These are phyloP conservation scores for Diaporthe sp. DNA, from an alignment of 2,329 filamentous ascomycete species.

Conservation along the genomic window DNA sequence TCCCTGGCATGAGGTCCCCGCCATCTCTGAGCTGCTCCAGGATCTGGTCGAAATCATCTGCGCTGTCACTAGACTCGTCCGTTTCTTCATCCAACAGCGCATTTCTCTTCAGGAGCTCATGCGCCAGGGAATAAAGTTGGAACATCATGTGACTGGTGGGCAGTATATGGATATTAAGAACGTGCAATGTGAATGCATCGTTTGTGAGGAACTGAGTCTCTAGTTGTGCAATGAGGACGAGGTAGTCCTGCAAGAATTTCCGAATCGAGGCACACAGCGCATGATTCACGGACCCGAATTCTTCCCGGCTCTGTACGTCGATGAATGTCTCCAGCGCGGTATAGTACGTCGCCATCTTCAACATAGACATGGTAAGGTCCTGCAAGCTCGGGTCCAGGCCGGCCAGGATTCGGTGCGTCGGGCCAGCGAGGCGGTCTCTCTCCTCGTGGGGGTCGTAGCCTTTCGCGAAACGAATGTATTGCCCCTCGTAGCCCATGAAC, in stretches of 20 bases:
- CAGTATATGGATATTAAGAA: constrained; percentile 91
- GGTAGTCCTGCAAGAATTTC: constrained; percentile 91
- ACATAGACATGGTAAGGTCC: constrained; percentile 88
- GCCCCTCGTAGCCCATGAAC: constrained; percentile 99
- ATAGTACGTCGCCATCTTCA: constrained; percentile 95
- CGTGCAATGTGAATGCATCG: constrained; percentile 89
- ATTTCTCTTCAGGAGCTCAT: constrained; percentile 90
- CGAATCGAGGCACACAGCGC: constrained; percentile 95
- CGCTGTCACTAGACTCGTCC: constrained; percentile 78
- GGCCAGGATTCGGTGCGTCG: constrained; percentile 81
- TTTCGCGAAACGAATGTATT: constrained; percentile 90
- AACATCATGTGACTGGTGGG: constrained; percentile 92
- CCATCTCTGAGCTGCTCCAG: constrained; percentile 90
- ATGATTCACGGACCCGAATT: constrained; percentile 95
- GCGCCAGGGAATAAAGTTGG: constrained; percentile 88
- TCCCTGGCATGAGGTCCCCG: constrained; percentile 82
- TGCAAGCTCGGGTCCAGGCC: constrained; percentile 92
- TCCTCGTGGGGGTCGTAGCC: constrained; percentile 87
- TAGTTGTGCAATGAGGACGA: constrained; percentile 91
- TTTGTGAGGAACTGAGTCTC: constrained; percentile 94
- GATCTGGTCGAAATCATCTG: constrained; percentile 91
- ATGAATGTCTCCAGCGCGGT: constrained; percentile 92
- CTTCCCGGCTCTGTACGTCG: constrained; percentile 91
- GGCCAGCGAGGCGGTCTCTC: constrained; percentile 87
- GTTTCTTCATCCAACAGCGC: constrained; percentile 85